A percentile compares a stretch with the other conserved stretches of the same genome.
Conservation (phyloP, 2,329 filamentous ascomycete species). For the Cladosporium sp. region DNA sequence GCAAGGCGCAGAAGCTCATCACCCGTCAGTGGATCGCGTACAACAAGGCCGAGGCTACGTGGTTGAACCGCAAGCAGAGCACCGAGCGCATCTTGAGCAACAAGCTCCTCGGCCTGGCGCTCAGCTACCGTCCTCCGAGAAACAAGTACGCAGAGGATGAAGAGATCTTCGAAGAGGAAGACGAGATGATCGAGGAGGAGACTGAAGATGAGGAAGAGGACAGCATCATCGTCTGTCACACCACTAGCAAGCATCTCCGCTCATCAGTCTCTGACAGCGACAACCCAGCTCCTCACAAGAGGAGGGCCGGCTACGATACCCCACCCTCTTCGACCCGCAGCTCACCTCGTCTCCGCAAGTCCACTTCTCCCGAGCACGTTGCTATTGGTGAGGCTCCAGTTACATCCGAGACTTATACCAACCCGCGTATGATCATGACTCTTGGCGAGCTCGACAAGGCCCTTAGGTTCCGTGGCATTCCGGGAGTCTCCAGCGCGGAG, state of each 20-base stretch:
- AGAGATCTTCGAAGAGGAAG: background rate
- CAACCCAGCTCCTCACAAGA: slow-evolving; percentile 2
- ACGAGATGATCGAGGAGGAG: background rate
- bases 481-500: slow-evolving; percentile 17
- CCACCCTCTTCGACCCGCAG: background rate
- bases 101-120: slow-evolving; percentile 1
- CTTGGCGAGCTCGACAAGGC: slow-evolving; percentile 24
- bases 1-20: background rate
- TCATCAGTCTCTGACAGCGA: background rate
- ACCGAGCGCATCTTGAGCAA: background rate
- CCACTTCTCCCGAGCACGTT: background rate
- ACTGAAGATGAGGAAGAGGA: background rate
- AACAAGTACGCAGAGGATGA: background rate
- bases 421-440: slow-evolving; percentile 25
- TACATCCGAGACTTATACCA: slow-evolving; percentile 3
- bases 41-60: slow-evolving; percentile 5
- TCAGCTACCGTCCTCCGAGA: background rate
- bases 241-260: slow-evolving; percentile 6
- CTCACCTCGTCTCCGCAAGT: slow-evolving; percentile 8
- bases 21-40: slow-evolving; percentile 4
- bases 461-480: slow-evolving; percentile 23
- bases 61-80: slow-evolving; percentile 7
- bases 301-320: background rate
- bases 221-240: background rate
- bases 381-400: background rate